Conservation (phyloP, 2,329 filamentous ascomycete genomes). For the Leptodontidium sp. region DNA sequence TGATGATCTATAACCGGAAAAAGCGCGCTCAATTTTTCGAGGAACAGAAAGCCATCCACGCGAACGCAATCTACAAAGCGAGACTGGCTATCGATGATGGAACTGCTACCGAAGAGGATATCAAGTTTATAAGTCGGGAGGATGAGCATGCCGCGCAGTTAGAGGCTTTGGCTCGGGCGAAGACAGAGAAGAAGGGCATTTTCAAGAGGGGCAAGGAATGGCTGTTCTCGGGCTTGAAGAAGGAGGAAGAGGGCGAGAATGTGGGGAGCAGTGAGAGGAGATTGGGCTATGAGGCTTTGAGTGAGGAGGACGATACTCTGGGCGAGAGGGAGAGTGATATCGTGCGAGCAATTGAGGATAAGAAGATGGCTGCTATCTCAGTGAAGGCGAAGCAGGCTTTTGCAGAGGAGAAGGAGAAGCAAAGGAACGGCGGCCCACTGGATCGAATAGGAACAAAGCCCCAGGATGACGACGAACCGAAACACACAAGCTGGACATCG, state of each 20-base stretch:
- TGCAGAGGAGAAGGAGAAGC: conserved; percentile 44
- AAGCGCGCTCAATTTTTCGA: conserved; percentile 70
- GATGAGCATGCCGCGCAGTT: conserved; percentile 55
- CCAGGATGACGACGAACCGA: conserved; percentile 28
- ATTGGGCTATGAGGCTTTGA: conserved; percentile 38
- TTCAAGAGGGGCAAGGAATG: conserved; percentile 42
- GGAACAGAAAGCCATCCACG: conserved; percentile 53
- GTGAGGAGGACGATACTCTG: conserved; percentile 38
- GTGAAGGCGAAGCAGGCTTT: conserved; percentile 42
- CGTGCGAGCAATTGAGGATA: conserved; percentile 43
- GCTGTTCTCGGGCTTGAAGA: conserved; percentile 48
- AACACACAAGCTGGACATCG: conserved; percentile 41
- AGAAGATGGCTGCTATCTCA: conserved; percentile 39
- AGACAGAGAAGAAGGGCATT: conserved; percentile 43
- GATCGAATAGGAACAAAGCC: conserved; percentile 41
- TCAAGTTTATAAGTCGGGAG: conserved; percentile 63
- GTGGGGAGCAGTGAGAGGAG: conserved; percentile 38
- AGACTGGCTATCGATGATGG: conserved; percentile 52
- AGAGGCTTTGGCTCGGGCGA: conserved; percentile 34
- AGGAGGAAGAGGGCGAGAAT: conserved; percentile 43
- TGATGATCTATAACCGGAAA: conserved; percentile 72
- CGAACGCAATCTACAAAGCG: conserved; percentile 55
- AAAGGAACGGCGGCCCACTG: conserved; percentile 42
- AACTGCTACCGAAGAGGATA: conserved; percentile 57
- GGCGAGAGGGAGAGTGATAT: conserved; percentile 41